Base-by-base conservation (phyloP, 176 grass and related monocot genomes). In the Avena eriantha region DNA sequence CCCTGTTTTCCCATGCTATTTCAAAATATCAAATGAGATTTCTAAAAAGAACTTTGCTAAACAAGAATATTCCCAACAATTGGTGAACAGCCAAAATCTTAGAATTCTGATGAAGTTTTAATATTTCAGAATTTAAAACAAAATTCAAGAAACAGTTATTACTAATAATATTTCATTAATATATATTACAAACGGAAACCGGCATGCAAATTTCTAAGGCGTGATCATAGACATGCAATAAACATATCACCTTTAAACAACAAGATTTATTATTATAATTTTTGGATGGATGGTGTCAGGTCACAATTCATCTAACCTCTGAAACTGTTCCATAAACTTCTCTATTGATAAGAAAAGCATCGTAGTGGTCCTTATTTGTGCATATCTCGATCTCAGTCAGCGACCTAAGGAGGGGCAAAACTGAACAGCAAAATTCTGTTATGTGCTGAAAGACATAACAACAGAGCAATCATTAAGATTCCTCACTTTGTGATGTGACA, bases 371-470 rank as follows among this genome's bases (percentile, higher is more conserved):
- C 19, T 82, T 29, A 1, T 12, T 31, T 14, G 6, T 39, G 80
- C 18, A 55, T 12, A 82, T 36, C 64, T 82, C 80, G 53, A 82
- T 55, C 80, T 70, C 80, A 82, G 63, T 69, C 29, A 82, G 65
- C 19, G 54, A 82, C 29, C 65, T 69, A 23, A 82, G 46, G 63
- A 56, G 68, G 29, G 5, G 48, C 47, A 70, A 55, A 70, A 56
- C 65, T 82, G 33, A 35, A 69, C 49, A 70, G 7, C 47, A 23
- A 22, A 14, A 23, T 48, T 56, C 24, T 21, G 48, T 71, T 21
- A 82, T 70, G 29, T 33, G 31, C 8, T 54, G 18, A 69, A 82
- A 70, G 6, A 33, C 13, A 81, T 31, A 70, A 59, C 53, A 66
- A 1, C 11, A 47, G 21, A 82, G 50, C 10, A 82, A 56, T 55